Evolutionary conservation across 148 eudicot species (phyloP), one percentile per base, ranked within the genome.

Genomic region (Hydrangea macrophylla): DNA sequence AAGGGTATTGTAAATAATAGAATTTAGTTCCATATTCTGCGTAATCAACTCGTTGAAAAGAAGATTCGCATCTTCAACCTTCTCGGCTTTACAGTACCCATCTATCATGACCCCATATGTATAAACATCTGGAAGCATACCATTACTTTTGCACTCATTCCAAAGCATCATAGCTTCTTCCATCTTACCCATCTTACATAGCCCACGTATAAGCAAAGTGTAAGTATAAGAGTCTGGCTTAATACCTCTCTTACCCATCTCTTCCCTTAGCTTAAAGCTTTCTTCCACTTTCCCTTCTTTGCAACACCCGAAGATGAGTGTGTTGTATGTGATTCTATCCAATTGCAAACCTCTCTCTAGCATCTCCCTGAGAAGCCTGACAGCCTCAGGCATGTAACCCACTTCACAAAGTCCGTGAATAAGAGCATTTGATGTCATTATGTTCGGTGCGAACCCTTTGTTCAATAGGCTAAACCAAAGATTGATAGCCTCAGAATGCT

Each of bases 351-450:
- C 87, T 57, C 80, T 76, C 9, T 64, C 72, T 59, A 85, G 39
- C 88, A 92, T 88, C 72, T 78, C 90, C 70, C 82, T 86, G 59
- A 90, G 81, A 75, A 92, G 54, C 62, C 73, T 78, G 10, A 74
- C 75, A 72, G 90, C 87, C 56, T 83, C 94, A 37, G 78, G 80
- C 84, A 88, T 75, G 48, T 73, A 71, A 27, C 88, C 87, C 5
- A 71, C 79, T 69, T 64, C 72, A 83, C 85, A 86, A 81, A 92
- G 92, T 60, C 94, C 85, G 65, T 88, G 82, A 42, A 88, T 76
- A 68, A 92, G 85, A 73, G 94, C 86, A 80, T 90, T 92, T 53
- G 96, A 84, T 35, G 98, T 92, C 63, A 60, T 62, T 12, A 70
- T 85, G 80, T 86, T 86, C 54, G 92, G 88, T 56, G 69, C 65